A percentile compares a stretch with the other conserved stretches of the same genome.
Conservation (phyloP, 352 stramenopile species). For the Phytophthora sp. region DNA sequence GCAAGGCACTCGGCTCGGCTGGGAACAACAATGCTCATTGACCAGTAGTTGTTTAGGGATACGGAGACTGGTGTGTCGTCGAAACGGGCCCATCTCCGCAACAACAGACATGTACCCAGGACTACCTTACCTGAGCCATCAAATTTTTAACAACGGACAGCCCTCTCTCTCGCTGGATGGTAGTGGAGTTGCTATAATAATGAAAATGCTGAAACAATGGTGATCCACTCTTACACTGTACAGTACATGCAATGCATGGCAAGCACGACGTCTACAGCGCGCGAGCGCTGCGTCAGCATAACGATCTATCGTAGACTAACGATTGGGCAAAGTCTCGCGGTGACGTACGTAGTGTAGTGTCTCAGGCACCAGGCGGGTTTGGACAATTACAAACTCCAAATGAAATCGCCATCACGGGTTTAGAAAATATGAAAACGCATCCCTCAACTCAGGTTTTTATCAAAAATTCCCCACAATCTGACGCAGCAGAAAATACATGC, state of each 20-base stretch:
- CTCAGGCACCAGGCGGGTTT: constrained; percentile 12
- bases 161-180: not conserved
- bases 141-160: constrained; percentile 1
- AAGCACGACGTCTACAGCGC: not conserved
- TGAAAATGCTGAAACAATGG: too few relatives aligned
- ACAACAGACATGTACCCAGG: constrained; percentile 3
- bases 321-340: constrained; percentile 12
- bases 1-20: constrained; percentile 1
- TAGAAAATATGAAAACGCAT: constrained; percentile 13
- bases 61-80: constrained; percentile 10
- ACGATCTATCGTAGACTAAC: too few relatives aligned
- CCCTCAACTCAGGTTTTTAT: constrained; percentile 13
- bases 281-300: constrained; percentile 5
- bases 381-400: constrained; percentile 12
- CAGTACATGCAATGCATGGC: not conserved
- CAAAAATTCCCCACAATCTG: constrained; percentile 28
- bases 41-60: constrained; percentile 12
- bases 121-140: too few relatives aligned
- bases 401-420: constrained; percentile 3
- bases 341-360: constrained; percentile 16
- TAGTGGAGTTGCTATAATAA: too few relatives aligned
- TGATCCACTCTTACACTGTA: too few relatives aligned
- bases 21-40: not conserved
- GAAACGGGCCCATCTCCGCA: constrained; percentile 2
- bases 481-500: constrained; percentile 3